phyloP scores from a whole-genome alignment of 2,329 filamentous ascomycete genomes.

The Exophiala oligosperma region DNA sequence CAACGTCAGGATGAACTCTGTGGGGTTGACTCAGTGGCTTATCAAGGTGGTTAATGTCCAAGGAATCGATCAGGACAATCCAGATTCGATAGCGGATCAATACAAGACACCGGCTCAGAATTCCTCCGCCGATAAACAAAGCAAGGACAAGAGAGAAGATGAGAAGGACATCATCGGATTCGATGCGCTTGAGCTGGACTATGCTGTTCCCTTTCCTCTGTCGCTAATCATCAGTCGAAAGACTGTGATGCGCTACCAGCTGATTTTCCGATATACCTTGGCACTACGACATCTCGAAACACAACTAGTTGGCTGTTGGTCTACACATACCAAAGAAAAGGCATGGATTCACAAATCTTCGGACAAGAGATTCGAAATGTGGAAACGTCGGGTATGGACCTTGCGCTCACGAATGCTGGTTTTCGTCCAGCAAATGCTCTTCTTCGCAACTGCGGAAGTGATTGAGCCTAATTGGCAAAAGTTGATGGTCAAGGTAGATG shows the following conservation, averaged over 20 bases:
- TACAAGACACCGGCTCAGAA: conserved; percentile 65
- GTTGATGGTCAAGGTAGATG: conserved; percentile 81
- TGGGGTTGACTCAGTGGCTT: conserved; percentile 86
- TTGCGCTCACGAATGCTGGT: conserved; percentile 91
- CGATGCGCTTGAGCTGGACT: conserved; percentile 91
- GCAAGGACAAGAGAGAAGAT: conserved; percentile 75
- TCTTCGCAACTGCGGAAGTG: conserved; percentile 95
- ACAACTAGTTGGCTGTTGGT: conserved; percentile 83
- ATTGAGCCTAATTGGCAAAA: conserved; percentile 97
- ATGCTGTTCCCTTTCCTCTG: conserved; percentile 89
- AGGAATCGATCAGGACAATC: conserved; percentile 81
- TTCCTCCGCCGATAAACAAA: conserved; percentile 45
- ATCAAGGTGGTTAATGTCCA: conserved; percentile 97
- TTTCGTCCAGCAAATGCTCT: conserved; percentile 93
- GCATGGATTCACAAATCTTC: conserved; percentile 82
- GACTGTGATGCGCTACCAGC: conserved; percentile 94
- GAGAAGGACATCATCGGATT: conserved; percentile 88
- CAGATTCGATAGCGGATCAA: conserved; percentile 62
- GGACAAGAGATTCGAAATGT: conserved; percentile 74
- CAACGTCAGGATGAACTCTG: conserved; percentile 95
- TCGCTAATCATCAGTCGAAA: conserved; percentile 94
- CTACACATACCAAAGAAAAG: conserved; percentile 77
- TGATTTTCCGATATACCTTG: conserved; percentile 90
- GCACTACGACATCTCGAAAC: conserved; percentile 87
- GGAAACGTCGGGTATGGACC: conserved; percentile 92